Percentiles rank a stretch among this genome's conserved stretches.
These are phyloP conservation scores for Clonostachys sp. DNA, from an alignment of 2,329 filamentous ascomycete species.

Conservation along the genomic window DNA sequence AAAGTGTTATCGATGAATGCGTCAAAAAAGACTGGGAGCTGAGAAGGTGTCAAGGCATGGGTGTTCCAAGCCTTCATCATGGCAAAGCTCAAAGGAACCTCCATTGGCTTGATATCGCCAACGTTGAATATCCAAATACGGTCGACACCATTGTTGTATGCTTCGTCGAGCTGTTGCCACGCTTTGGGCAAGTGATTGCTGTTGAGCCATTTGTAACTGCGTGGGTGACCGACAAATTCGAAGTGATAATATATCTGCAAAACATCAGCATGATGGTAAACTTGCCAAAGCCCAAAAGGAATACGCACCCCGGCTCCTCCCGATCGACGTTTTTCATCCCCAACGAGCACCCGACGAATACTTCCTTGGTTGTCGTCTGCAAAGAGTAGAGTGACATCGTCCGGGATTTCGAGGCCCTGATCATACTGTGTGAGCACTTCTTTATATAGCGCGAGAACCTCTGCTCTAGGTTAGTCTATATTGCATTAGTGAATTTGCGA, in stretches of 20 bases:
- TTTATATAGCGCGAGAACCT: slow-evolving; percentile 46
- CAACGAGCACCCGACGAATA: slow-evolving; percentile 47
- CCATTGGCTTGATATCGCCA: slow-evolving; percentile 57
- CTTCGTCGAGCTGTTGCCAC: slow-evolving; percentile 39
- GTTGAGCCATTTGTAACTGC: slow-evolving; percentile 42
- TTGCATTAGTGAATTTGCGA: slow-evolving; percentile 6
- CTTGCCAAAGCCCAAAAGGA: neutral
- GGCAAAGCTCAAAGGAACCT: slow-evolving; percentile 51
- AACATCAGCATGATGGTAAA: neutral
- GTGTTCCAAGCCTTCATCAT: slow-evolving; percentile 51
- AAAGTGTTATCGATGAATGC: slow-evolving; percentile 44
- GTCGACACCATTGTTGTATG: slow-evolving; percentile 49
- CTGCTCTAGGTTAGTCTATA: slow-evolving; percentile 14
- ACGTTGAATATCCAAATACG: slow-evolving; percentile 64
- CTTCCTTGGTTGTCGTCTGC: slow-evolving; percentile 59
- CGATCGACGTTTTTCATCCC: slow-evolving; percentile 44
- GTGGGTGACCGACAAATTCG: slow-evolving; percentile 26
- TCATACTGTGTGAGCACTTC: slow-evolving; percentile 58
- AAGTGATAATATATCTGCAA: slow-evolving; percentile 41
- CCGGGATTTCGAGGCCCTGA: slow-evolving; percentile 45
- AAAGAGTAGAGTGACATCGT: slow-evolving; percentile 56
- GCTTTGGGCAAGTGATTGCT: slow-evolving; percentile 39
- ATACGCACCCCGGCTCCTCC: slow-evolving; percentile 48
- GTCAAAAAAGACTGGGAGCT: slow-evolving; percentile 37
- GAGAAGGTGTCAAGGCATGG: slow-evolving; percentile 16